Evolutionary conservation across 441 rosid genomes (phyloP).

Genomic region (Breynia disticha): DNA sequence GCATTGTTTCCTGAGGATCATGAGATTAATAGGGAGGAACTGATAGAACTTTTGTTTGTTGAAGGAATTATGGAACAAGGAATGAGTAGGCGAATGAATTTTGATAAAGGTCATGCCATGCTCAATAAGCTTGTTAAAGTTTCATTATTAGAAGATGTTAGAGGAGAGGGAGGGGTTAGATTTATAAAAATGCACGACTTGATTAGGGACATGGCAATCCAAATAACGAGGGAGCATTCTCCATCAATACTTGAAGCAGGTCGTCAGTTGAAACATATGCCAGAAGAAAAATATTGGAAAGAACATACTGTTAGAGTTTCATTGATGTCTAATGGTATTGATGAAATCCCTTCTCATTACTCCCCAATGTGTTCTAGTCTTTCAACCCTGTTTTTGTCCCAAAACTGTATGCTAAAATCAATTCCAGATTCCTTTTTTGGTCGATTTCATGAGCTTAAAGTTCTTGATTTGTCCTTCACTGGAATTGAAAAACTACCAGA

Average conservation of each 20-base stretch:
- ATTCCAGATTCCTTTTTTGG: background rate
- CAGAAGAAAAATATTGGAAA: slow-evolving; percentile 9
- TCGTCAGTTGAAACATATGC: background rate
- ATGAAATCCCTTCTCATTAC: background rate
- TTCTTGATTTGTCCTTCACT: background rate
- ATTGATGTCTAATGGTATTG: background rate
- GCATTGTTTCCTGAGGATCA: slow-evolving; percentile 7
- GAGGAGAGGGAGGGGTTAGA: too few species aligned
- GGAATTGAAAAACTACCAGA: background rate
- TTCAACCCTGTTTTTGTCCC: background rate
- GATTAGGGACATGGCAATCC: slow-evolving; percentile 14
- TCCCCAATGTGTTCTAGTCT: background rate
- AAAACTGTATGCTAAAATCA: background rate
- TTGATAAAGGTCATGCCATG: slow-evolving; percentile 7
- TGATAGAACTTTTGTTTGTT: slow-evolving; percentile 2
- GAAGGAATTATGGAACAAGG: slow-evolving; percentile 11
- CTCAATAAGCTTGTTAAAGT: slow-evolving; percentile 8
- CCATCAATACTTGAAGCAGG: slow-evolving; percentile 10
- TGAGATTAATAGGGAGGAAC: background rate
- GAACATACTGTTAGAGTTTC: slow-evolving; percentile 13
- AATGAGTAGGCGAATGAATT: background rate
- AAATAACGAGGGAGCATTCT: slow-evolving; percentile 1
- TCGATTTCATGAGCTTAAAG: background rate
- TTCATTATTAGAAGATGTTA: slow-evolving; percentile 9
- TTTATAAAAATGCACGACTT: slow-evolving; percentile 15